A percentile compares a stretch with the other conserved stretches of the same genome.
phyloP scores from a whole-genome alignment of 1,284 basidiomycete species.

The Stereum hirsutum region DNA sequence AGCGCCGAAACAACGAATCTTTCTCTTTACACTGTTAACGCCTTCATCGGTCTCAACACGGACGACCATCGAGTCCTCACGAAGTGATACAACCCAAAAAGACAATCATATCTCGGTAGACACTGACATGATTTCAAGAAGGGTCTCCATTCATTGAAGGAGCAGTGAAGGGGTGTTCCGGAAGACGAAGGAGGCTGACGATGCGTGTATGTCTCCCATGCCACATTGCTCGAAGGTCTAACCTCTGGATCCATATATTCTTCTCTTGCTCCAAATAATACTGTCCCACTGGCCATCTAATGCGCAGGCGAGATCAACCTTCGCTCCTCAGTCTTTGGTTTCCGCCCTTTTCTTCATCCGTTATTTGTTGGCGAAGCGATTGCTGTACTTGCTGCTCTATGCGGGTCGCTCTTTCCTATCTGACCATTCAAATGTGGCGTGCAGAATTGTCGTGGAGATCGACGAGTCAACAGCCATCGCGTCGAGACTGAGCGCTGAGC shows the following conservation, averaged over 20 bases:
- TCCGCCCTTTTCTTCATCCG: constrained; percentile 81
- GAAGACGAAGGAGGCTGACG: constrained; percentile 88
- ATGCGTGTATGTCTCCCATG: constrained; percentile 41
- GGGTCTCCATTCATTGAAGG: constrained; percentile 71
- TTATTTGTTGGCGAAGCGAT: constrained; percentile 96
- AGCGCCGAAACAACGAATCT: constrained; percentile 47
- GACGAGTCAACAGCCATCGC: constrained; percentile 94
- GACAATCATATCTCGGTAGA: constrained; percentile 24
- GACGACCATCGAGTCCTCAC: constrained; percentile 93
- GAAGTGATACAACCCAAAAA: constrained; percentile 87
- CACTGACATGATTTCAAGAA: constrained; percentile 43
- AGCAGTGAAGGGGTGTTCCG: constrained; percentile 89
- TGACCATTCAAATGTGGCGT: not conserved
- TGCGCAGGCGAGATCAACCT: constrained; percentile 88
- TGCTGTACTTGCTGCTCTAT: constrained; percentile 19
- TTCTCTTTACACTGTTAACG: constrained; percentile 79
- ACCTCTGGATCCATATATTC: too few species aligned
- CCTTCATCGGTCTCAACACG: constrained; percentile 87
- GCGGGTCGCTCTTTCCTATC: not conserved
- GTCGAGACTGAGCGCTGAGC: constrained; percentile 85
- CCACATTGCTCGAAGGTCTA: too few species aligned
- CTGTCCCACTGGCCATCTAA: not conserved
- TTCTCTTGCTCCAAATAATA: not conserved
- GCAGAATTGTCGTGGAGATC: constrained; percentile 93
- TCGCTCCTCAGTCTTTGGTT: constrained; percentile 72